Evolutionary conservation across 2,329 filamentous ascomycete species (phyloP), one percentile per base, ranked within the genome.

Genomic region (Colletotrichum destructivum): DNA sequence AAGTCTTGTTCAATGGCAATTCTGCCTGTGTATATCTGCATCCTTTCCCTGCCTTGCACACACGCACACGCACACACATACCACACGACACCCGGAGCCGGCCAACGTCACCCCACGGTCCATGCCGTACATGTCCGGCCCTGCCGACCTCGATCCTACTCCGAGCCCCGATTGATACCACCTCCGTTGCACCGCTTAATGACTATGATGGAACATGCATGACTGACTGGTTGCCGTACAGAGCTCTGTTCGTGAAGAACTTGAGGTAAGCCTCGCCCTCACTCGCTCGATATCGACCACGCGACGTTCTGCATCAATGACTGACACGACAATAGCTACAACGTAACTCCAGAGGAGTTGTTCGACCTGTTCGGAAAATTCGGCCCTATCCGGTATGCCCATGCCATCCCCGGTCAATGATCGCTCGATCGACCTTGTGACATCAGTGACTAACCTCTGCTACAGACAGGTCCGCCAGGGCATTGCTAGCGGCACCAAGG

Each of bases 191-290:
- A 49, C 44, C 40, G 42, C 35, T 47, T 68, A 55, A 60, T 59
- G 63, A 51, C 44, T n/a, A 60, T 59, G 63, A 51, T 51, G 40
- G 49, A 62, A 66, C 46, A 52, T 74, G 73, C 47, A 52, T 74
- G 73, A 74, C 83, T 85, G 76, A 85, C 82, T 63, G 38, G 42
- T 46, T 67, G 59, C 38, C 64, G 60, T 76, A 75, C 78, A 98
- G 96, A 92, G 96, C 96, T 92, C 94, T 99, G 88, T 98, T 98
- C 91, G 96, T 98, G 81, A 98, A 98, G 94, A 98, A 99, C 91
- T 91, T 98, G 88, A 97, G 94, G 94, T 97, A 84, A 77, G 88
- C 85, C 69, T 70, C 67, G 85, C 89, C 76, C 87, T 89, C 79
- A 86, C 79, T 62, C 81, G 88, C 79, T 62, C 81, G 88, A 89